Base-by-base conservation (phyloP, 495 filamentous ascomycete genomes). In the Trypethelium eluteriae region DNA sequence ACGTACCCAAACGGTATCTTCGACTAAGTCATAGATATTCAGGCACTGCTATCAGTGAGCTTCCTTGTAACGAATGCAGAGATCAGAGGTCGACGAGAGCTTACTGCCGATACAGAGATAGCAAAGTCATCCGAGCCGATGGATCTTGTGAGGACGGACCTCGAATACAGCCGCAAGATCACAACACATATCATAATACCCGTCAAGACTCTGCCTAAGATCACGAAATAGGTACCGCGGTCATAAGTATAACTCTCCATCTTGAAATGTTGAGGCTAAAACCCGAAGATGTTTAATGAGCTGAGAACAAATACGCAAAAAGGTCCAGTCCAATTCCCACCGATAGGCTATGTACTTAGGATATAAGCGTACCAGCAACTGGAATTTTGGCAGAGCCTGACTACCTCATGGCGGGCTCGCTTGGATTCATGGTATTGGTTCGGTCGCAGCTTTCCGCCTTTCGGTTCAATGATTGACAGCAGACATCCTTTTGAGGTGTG, bases 181-280 rank as follows among this genome's bases (percentile, higher is more conserved):
- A 59, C 53, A 59, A 59, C 32, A 32, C 53, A 59, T 35, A 59
- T 7, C 53, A 59, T 59, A 9, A 59, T 59, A 14, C 53, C 53
- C 53, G 53, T 59, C 53, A 59, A 32, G 32, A 59, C 32, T 36
- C 53, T 59, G 53, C 53, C 53, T 2, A 59, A 36, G 32, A 59
- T 36, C 25, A 59, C 3, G 32, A 59, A 59, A 2, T 59, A 59
- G 53, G 1, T 59, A 59, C 53, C 53, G 2, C 53, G 53, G 32
- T 59, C 53, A 59, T 59, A 59, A 14, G 53, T 59, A 36, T 59
- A 59, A 32, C 53, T 59, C 32, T 59, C 53, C 53, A 59, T 59
- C 14, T 7, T 59, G 53, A 10, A 1, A 0, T 7, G 36, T 59
- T 9, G 5, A 59, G 14, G 53, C 53, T 36, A 2, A 36, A 3